These are phyloP conservation scores for Hypoxylon sp. DNA, from an alignment of 2,329 filamentous ascomycete species.

Conservation along the genomic window DNA sequence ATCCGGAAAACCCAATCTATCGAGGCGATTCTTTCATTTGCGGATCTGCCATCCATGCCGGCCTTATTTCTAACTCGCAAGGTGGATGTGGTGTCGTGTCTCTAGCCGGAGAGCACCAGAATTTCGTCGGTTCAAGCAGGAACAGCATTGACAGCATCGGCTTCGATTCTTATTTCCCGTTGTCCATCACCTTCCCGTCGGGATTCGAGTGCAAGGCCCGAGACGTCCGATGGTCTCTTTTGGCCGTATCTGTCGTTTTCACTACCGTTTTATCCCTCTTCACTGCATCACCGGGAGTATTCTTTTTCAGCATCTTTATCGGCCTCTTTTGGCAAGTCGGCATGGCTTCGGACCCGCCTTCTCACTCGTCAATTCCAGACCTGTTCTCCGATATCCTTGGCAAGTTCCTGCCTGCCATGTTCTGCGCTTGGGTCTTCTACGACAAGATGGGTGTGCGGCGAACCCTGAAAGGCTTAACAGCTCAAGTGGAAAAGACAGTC, in stretches of 20 bases:
- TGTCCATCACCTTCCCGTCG: constrained; percentile 79
- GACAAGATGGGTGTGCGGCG: constrained; percentile 80
- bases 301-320: constrained; percentile 85
- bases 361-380: constrained; percentile 69
- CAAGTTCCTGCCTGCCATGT: constrained; percentile 85
- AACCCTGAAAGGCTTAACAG: constrained; percentile 74
- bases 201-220: constrained; percentile 71
- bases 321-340: constrained; percentile 90
- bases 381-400: constrained; percentile 81
- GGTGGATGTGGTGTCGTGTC: constrained; percentile 86
- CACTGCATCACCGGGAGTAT: constrained; percentile 77
- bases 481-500: constrained; percentile 88
- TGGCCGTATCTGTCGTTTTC: constrained; percentile 83
- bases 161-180: constrained; percentile 91
- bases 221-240: constrained; percentile 84
- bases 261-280: constrained; percentile 81
- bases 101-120: constrained; percentile 71
- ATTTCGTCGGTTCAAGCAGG: constrained; percentile 69
- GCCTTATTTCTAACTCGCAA: constrained; percentile 72
- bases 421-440: constrained; percentile 88
- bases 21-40: constrained; percentile 91
- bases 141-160: constrained; percentile 78
- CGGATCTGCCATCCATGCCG: constrained; percentile 83
- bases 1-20: constrained; percentile 66
- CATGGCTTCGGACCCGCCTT: constrained; percentile 86